Percentiles rank a stretch among this genome's conserved stretches.
phyloP scores from a whole-genome alignment of 2,329 filamentous ascomycete genomes.

The Cordyceps farinosa region DNA sequence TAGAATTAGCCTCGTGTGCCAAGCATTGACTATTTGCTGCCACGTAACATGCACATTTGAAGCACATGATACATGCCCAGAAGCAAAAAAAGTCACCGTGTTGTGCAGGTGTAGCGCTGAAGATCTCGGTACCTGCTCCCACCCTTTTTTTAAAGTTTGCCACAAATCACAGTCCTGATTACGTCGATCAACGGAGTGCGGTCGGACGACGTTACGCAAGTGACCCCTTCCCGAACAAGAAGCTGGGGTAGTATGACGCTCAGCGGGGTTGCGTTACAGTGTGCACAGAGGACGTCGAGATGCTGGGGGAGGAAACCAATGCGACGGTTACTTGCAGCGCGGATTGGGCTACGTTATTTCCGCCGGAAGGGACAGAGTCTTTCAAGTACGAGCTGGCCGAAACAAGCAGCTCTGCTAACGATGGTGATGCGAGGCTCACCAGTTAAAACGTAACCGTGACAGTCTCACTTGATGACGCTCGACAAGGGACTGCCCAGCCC shows the following conservation, averaged over 20 bases:
- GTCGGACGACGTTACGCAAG: constrained; percentile 1
- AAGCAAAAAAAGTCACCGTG: not conserved
- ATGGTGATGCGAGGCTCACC: not conserved
- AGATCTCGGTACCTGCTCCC: constrained; percentile 7
- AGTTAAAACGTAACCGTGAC: not conserved
- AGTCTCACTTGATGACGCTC: not conserved
- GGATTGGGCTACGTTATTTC: not conserved
- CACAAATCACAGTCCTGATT: not conserved
- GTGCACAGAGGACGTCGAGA: not conserved
- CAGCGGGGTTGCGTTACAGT: constrained; percentile 4
- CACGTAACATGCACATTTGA: constrained; percentile 6
- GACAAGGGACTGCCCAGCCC: not conserved
- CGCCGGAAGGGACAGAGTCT: not conserved
- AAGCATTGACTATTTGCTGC: constrained; percentile 15
- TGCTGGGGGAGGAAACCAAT: not conserved
- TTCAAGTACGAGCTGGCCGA: not conserved
- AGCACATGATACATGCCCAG: constrained; percentile 12
- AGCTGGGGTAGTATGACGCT: not conserved
- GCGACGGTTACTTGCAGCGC: not conserved
- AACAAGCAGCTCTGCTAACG: not conserved
- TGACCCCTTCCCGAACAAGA: not conserved
- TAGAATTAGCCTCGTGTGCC: constrained; percentile 14
- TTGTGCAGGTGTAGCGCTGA: not conserved
- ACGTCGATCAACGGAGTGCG: not conserved
- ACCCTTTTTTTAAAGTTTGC: not conserved